phyloP scores from a whole-genome alignment of 306 rosid species.

The Hippophae rhamnoides region DNA sequence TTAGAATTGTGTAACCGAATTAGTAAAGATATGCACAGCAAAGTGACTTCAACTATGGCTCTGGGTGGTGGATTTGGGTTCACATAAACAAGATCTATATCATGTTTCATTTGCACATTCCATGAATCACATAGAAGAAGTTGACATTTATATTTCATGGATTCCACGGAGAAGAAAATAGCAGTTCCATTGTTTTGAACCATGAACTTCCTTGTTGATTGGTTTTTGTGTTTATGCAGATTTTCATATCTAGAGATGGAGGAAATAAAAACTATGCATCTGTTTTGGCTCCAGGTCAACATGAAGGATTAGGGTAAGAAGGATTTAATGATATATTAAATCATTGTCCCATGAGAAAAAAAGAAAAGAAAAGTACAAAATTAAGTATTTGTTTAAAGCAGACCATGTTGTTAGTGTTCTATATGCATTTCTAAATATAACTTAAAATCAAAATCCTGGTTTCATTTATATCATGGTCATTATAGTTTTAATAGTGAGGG shows the following conservation, averaged over 20 bases:
- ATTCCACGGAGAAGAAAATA: neutral
- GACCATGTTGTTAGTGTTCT: too few relatives aligned
- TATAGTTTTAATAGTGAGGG: too few relatives aligned
- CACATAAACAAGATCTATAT: neutral
- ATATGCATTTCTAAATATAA: too few relatives aligned
- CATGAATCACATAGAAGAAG: neutral
- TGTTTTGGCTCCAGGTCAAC: slow-evolving; percentile 98
- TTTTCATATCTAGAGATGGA: slow-evolving; percentile 89
- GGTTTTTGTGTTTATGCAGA: slow-evolving; percentile 44
- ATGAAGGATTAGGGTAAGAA: slow-evolving; percentile 92
- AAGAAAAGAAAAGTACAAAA: neutral
- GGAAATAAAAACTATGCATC: slow-evolving; percentile 79
- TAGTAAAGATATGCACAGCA: neutral
- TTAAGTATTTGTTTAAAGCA: too few relatives aligned
- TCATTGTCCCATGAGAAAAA: neutral
- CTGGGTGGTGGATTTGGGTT: slow-evolving; percentile 3
- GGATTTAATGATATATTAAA: slow-evolving; percentile 1
- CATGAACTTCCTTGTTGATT: slow-evolving; percentile 8
- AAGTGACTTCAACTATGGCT: neutral
- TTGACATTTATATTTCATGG: neutral
- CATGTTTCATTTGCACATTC: neutral
- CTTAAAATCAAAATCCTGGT: too few relatives aligned
- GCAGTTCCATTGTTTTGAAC: neutral
- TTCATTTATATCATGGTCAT: too few relatives aligned
- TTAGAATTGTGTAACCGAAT: too few relatives aligned